phyloP scores from a whole-genome alignment of 805 yeast genomes.

The Teunomyces atbi region DNA sequence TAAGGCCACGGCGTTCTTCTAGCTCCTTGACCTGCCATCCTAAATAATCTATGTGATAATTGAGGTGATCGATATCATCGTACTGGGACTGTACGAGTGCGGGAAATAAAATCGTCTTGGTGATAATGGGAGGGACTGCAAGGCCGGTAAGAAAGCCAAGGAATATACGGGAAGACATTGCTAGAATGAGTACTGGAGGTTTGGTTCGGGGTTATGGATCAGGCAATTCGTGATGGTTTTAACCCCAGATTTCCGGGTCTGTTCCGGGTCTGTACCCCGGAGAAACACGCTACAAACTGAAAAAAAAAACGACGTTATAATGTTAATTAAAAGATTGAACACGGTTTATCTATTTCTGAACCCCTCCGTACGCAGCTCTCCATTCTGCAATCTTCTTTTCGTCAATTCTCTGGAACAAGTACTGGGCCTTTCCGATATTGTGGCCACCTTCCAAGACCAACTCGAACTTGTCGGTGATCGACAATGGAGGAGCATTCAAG shows the following conservation, averaged over 20 bases:
- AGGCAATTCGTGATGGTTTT: not conserved
- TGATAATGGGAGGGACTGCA: conserved; percentile 28
- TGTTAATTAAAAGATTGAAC: not conserved
- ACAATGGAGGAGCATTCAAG: conserved; percentile 76
- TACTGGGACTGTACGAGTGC: conserved; percentile 19
- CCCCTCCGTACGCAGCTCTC: conserved; percentile 85
- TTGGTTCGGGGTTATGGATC: not conserved
- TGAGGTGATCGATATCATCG: conserved; percentile 30
- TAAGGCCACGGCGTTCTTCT: conserved; percentile 29
- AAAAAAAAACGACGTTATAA: not conserved
- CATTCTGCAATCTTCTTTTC: conserved; percentile 83
- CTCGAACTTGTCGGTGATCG: conserved; percentile 74
- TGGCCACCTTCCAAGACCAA: conserved; percentile 75
- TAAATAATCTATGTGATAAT: conserved; percentile 29
- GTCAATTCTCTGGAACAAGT: conserved; percentile 89
- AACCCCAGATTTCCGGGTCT: not conserved
- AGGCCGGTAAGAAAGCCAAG: conserved; percentile 30
- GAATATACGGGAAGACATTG: conserved; percentile 4
- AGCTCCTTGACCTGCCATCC: conserved; percentile 36
- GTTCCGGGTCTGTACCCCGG: not conserved
- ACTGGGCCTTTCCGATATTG: conserved; percentile 85
- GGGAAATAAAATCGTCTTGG: conserved; percentile 28
- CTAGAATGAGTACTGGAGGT: conserved; percentile 4
- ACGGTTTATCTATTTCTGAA: conserved; percentile 33
- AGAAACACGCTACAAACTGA: not conserved